Evolutionary conservation across 371 early-diverging fungal species (phyloP).

Genomic region (Mucor irregularis): DNA sequence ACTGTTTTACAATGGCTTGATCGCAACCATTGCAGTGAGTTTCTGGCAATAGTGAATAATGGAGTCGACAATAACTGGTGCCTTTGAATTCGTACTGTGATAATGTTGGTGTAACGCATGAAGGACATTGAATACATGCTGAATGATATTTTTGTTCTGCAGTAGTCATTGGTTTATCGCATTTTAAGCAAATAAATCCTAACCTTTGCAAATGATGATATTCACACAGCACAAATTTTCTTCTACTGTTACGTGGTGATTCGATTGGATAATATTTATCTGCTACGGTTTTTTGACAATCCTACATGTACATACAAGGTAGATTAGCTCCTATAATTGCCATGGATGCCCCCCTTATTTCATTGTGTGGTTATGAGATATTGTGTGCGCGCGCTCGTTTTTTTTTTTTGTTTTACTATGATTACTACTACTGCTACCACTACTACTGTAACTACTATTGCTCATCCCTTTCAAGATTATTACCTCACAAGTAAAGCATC

Average conservation of each 20-base stretch:
- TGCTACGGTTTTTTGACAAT: slow-evolving; percentile 25
- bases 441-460: no score
- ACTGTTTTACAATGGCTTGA: slow-evolving; percentile 90
- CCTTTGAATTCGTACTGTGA: slow-evolving; percentile 87
- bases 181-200: slow-evolving; percentile 19
- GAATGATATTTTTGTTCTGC: slow-evolving; percentile 9
- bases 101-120: slow-evolving; percentile 20
- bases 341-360: neutral
- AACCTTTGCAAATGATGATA: slow-evolving; percentile 23
- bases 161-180: slow-evolving; percentile 18
- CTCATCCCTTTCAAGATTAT: slow-evolving; percentile 25
- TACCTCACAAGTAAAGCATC: slow-evolving; percentile 89
- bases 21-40: slow-evolving; percentile 93
- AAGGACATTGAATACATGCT: slow-evolving; percentile 24
- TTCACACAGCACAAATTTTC: slow-evolving; percentile 28
- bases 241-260: slow-evolving; percentile 1
- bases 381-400: neutral
- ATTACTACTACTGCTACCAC: no score
- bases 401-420: neutral
- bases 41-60: slow-evolving; percentile 83
- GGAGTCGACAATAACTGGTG: slow-evolving; percentile 86
- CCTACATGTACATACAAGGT: slow-evolving; percentile 26
- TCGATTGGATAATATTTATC: slow-evolving; percentile 23
- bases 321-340: neutral
- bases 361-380: neutral